Percentiles rank a stretch among this genome's conserved stretches.
Evolutionary conservation across 73 alveolate species (phyloP).

Genomic region (Symbiodinium natans): DNA sequence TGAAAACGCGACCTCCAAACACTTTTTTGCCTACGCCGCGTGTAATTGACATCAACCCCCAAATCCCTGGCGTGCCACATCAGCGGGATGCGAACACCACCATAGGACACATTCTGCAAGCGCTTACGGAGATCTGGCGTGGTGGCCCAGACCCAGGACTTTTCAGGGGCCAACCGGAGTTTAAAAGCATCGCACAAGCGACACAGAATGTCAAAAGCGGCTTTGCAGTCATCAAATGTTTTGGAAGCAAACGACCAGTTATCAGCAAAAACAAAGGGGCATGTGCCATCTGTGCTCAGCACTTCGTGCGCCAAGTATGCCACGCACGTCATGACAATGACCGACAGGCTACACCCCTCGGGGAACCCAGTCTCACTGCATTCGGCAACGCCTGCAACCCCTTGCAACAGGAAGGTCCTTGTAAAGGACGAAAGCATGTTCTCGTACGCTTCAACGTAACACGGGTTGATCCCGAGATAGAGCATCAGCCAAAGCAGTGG

Average conservation of each 20-base stretch:
- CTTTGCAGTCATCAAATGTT: not conserved
- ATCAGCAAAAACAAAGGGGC: not conserved
- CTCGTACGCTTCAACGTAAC: not conserved
- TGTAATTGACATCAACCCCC: not conserved
- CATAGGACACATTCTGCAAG: not conserved
- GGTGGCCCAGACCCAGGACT: conserved; percentile 1
- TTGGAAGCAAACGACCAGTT: not conserved
- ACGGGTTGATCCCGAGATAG: not conserved
- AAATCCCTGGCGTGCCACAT: not conserved
- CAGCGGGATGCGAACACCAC: not conserved
- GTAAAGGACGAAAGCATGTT: not conserved
- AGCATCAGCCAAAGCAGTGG: not conserved
- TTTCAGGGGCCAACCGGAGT: not conserved
- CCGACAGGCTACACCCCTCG: not conserved
- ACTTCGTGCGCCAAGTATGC: not conserved
- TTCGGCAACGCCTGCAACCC: not conserved
- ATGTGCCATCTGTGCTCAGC: not conserved
- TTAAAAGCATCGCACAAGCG: not conserved
- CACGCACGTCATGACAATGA: not conserved
- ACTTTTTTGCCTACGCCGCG: not conserved
- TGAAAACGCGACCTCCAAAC: not conserved
- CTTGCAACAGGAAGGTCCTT: not conserved
- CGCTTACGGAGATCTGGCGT: not conserved
- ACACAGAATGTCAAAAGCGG: not conserved
- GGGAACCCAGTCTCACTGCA: not conserved